Base-by-base conservation (phyloP, 805 yeast genomes). In the Suhomyces tanzawaensis region DNA sequence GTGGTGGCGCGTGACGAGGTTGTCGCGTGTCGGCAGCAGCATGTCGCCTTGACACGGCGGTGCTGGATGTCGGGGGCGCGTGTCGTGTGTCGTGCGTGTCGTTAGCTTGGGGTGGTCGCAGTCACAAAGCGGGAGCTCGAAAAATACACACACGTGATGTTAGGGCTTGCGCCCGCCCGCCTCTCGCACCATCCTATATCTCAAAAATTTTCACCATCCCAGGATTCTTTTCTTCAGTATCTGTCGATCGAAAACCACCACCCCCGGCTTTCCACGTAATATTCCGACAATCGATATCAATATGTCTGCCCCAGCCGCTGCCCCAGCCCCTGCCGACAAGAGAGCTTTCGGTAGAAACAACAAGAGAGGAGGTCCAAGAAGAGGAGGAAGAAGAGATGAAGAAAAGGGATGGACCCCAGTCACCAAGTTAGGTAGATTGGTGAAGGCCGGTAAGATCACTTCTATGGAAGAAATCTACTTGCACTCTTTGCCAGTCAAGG, bases 381-480 rank as follows among this genome's bases (percentile, higher is more conserved):
- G 70, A 56, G 83, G 90, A 60, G 76, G 85, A 69, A 80, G 90
- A 72, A 77, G 77, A 64, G 80, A 77, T 57, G 97, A 91, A 77
- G 98, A 93, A 82, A 90, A 91, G 81, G 96, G 95, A 64, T 93
- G 99, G 99, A 82, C 82, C 64, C 99, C 99, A 78, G 98, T 93
- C 71, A 93, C 99, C 93, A 93, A 93, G 84, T 86, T 93, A 71
- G 99, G 99, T 77, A 91, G 99, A 85, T 84, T 93, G 68, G 99
- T 93, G 59, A 88, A 89, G 81, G 96, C 97, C 66, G 96, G 96
- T 74, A 91, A 93, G 85, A 81, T 93, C 76, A 74, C 90, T 70
- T 75, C 95, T 66, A 77, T 93, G 63, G 99, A 93, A 81, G 96
- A 93, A 81, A 87, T 93, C 80, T 93, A 89, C 93, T 79, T 91